Base-by-base conservation (phyloP, 331 rosid genomes). In the Prunus yedoensis region DNA sequence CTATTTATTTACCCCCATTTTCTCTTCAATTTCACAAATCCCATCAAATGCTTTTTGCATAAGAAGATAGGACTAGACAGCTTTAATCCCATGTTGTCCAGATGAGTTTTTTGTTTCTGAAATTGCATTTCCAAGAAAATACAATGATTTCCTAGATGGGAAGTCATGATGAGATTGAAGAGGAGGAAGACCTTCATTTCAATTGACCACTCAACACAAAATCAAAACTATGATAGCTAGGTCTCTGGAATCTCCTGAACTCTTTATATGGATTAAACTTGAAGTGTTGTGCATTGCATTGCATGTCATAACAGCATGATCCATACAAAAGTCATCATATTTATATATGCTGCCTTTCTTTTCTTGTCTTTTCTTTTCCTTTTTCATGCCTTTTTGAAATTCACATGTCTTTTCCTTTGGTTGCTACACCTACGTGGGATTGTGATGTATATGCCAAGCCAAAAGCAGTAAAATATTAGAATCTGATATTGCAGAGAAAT, bases 81-180 rank as follows among this genome's bases (percentile, higher is more conserved):
- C 71, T 46, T 62, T 74, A 21, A 68, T 23, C 66, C 66, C 53
- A 61, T 60, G 43, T 61, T 52, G 66, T 74, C 71, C 51, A 38
- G 41, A 61, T 25, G 43, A 63, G 53, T 54, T 56, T 63, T 53
- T 25, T 38, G 49, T 32, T 20, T 43, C 51, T 3, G 74, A 74
- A 54, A 18, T 70, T 72, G 57, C 53, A 30, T 46, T 69, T 56
- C 77, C 65, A 28, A 41, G 51, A 62, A 70, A 78, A 67, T n/a
- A 70, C 80, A 74, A 82, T 63, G 74, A 50, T 71, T 57, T 65
- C 68, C 58, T 9, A 2, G 15, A 75, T 66, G 45, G 11, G 47
- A 73, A 14, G 68, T 35, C 16, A 35, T 63, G 49, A 63, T 63
- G 16, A 32, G 68, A 63, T 35, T 18, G 27, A 35, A 38, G 43